These are phyloP conservation scores for Pelagophyceae sp. DNA, from an alignment of 352 stramenopile species.

Conservation along the genomic window DNA sequence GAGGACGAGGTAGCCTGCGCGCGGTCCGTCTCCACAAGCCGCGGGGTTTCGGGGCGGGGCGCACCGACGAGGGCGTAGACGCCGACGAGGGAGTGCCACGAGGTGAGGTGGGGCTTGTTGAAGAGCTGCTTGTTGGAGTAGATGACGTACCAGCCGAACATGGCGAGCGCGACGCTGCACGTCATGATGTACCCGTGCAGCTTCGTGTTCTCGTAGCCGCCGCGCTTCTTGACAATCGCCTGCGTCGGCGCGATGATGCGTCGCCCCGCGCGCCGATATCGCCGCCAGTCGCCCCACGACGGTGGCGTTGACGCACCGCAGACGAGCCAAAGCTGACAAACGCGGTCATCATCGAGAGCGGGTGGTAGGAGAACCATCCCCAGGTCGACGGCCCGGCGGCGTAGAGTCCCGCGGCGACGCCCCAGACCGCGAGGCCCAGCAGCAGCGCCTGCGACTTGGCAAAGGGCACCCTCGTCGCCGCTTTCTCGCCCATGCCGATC, in stretches of 20 bases:
- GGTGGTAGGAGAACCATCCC: conserved; percentile 7
- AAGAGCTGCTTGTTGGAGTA: conserved; percentile 28
- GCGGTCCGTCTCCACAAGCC: too few relatives aligned
- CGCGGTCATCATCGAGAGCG: neutral
- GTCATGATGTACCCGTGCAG: neutral
- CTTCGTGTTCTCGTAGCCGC: conserved; percentile 14
- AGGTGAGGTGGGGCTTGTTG: conserved; percentile 26
- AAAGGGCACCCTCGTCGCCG: neutral
- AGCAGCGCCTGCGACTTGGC: too few relatives aligned
- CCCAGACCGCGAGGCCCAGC: neutral
- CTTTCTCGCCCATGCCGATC: neutral
- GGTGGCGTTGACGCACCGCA: neutral
- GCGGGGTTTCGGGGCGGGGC: too few relatives aligned
- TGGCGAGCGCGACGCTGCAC: neutral
- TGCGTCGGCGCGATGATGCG: neutral
- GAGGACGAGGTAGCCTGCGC: neutral
- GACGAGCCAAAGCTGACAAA: neutral
- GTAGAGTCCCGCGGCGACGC: neutral
- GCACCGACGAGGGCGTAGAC: conserved; percentile 13
- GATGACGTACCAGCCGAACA: conserved; percentile 25
- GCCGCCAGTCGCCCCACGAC: neutral
- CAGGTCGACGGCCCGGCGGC: neutral
- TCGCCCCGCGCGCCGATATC: neutral
- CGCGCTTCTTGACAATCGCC: neutral
- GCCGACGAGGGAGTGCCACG: conserved; percentile 28